These are phyloP conservation scores for Guyanaporus albipodus DNA, from an alignment of 768 basidiomycete genomes.

Conservation along the genomic window DNA sequence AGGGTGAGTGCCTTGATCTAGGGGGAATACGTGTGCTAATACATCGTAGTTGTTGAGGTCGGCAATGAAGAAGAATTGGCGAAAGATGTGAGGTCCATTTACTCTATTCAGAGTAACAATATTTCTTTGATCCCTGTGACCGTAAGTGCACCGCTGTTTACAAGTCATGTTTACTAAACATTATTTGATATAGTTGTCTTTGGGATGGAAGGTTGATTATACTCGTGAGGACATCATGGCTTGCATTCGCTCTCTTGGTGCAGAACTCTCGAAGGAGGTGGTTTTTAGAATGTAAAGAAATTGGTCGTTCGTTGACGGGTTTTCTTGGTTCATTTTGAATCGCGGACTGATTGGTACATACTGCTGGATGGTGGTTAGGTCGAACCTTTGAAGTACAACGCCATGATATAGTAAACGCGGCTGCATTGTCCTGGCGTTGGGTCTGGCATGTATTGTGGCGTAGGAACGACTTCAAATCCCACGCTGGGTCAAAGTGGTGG, in stretches of 20 bases:
- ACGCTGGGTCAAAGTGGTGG: too few species aligned
- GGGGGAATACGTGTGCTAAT: conserved; percentile 1
- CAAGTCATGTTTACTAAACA: conserved; percentile 5
- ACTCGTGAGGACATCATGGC: conserved; percentile 34
- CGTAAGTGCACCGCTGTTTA: conserved; percentile 15
- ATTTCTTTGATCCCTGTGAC: conserved; percentile 25
- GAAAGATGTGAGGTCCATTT: conserved; percentile 17
- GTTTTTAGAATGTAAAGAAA: conserved; percentile 30
- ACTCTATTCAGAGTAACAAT: conserved; percentile 18
- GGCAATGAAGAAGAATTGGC: conserved; percentile 21
- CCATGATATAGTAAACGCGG: too few species aligned
- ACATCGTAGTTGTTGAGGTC: conserved; percentile 13
- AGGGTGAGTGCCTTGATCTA: conserved; percentile 18
- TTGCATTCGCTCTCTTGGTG: conserved; percentile 45
- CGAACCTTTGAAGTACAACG: too few species aligned
- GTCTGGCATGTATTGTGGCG: too few species aligned
- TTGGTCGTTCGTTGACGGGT: not conserved
- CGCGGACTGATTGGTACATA: not conserved
- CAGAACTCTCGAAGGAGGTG: conserved; percentile 39
- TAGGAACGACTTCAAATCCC: too few species aligned
- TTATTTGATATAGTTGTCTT: conserved; percentile 14
- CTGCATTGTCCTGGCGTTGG: too few species aligned
- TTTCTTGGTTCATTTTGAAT: not conserved
- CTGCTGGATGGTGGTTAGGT: not conserved
- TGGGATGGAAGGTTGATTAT: conserved; percentile 29